phyloP scores from a whole-genome alignment of 1,284 basidiomycete species.

The Fistulina hepatica region DNA sequence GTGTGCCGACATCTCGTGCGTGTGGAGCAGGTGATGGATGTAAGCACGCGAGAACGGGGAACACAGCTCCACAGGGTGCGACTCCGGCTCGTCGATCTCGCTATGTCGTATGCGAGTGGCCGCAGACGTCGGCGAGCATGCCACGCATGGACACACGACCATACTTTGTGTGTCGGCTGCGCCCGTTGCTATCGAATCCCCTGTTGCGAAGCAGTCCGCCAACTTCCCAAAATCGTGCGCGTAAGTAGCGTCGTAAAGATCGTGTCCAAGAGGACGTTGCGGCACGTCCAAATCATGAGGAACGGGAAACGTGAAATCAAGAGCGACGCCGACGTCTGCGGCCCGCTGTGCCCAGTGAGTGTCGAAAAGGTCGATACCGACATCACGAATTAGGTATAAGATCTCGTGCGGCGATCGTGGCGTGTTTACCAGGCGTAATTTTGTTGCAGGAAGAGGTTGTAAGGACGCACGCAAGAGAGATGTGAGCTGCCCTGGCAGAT shows the following conservation, averaged over 20 bases:
- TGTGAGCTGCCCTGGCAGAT: slow-evolving; percentile 16
- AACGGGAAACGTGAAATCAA: slow-evolving; percentile 68
- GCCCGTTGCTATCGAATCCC: no score
- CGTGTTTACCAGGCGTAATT: slow-evolving; percentile 53
- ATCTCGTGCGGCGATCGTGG: slow-evolving; percentile 61
- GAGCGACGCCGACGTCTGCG: slow-evolving; percentile 55
- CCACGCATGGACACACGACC: slow-evolving; percentile 43
- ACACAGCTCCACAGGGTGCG: no score
- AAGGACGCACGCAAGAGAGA: slow-evolving; percentile 51
- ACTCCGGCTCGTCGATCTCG: slow-evolving; percentile 29
- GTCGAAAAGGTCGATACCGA: slow-evolving; percentile 70
- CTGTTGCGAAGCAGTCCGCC: slow-evolving; percentile 28
- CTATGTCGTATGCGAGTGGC: slow-evolving; percentile 38
- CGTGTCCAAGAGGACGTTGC: slow-evolving; percentile 47
- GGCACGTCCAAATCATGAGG: slow-evolving; percentile 18
- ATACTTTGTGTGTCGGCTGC: no score
- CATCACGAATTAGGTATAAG: slow-evolving; percentile 46
- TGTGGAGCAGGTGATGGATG: slow-evolving; percentile 70
- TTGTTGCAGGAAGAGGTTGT: slow-evolving; percentile 34
- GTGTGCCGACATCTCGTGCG: slow-evolving; percentile 80
- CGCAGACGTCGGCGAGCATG: slow-evolving; percentile 46
- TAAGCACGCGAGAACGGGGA: slow-evolving; percentile 52
- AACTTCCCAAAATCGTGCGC: slow-evolving; percentile 49
- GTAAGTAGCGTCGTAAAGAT: slow-evolving; percentile 52
- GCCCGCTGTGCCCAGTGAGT: slow-evolving; percentile 56